Conservation (phyloP, 2,329 filamentous ascomycete species). For the Calonectria hawksworthii region DNA sequence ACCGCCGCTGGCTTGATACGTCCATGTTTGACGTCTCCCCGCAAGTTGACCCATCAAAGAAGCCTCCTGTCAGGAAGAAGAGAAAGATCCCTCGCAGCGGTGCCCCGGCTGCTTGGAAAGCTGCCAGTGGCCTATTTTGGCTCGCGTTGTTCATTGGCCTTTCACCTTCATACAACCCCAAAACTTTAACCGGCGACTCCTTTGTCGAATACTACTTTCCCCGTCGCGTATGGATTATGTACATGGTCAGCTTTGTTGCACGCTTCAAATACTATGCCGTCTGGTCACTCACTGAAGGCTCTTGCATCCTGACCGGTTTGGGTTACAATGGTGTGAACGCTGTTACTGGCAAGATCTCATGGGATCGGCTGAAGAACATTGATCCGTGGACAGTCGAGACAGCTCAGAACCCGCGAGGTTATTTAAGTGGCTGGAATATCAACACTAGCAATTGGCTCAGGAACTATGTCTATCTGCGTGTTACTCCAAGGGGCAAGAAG, state of each 20-base stretch:
- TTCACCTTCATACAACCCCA: conserved; percentile 74
- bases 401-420: conserved; percentile 94
- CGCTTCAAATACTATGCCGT: conserved; percentile 97
- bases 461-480: conserved; percentile 95
- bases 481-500: conserved; percentile 95
- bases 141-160: conserved; percentile 84
- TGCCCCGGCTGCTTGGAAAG: conserved; percentile 85
- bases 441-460: conserved; percentile 98
- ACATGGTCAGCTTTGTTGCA: conserved; percentile 86
- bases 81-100: conserved; percentile 93
- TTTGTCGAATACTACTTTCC: conserved; percentile 79
- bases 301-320: conserved; percentile 93
- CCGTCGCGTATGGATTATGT: conserved; percentile 81
- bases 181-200: conserved; percentile 73
- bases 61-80: conserved; percentile 88
- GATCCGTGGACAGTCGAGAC: conserved; percentile 87
- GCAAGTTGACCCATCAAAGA: conserved; percentile 86
- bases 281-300: conserved; percentile 92
- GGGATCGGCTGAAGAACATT: conserved; percentile 91
- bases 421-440: conserved; percentile 96
- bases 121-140: conserved; percentile 80
- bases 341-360: conserved; percentile 85
- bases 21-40: conserved; percentile 92
- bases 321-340: conserved; percentile 95
- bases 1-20: conserved; percentile 91